Percentiles rank a stretch among this genome's conserved stretches.
These are phyloP conservation scores for Cetraspora pellucida DNA, from an alignment of 192 early-diverging fungal species.

Conservation along the genomic window DNA sequence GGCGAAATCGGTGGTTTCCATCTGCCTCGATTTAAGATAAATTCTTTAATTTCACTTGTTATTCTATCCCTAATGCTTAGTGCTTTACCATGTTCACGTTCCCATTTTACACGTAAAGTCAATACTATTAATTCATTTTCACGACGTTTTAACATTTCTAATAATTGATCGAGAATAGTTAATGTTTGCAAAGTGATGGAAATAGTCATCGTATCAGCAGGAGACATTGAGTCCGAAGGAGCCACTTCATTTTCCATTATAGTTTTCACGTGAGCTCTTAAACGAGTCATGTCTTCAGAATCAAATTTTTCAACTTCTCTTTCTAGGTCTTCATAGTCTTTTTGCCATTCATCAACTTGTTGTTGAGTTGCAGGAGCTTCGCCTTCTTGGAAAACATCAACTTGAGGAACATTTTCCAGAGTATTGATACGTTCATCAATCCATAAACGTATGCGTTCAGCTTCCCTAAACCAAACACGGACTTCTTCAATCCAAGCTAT, in stretches of 20 bases:
- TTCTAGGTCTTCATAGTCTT: constrained; percentile 39
- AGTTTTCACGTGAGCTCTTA: constrained; percentile 48
- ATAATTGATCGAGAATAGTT: constrained; percentile 43
- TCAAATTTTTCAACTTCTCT: constrained; percentile 45
- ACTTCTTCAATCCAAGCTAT: constrained; percentile 33
- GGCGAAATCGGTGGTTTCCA: constrained; percentile 13
- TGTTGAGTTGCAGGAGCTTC: constrained; percentile 28
- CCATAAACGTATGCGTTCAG: constrained; percentile 47
- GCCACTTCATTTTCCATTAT: constrained; percentile 37
- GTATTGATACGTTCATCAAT: constrained; percentile 40
- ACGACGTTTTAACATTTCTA: constrained; percentile 37
- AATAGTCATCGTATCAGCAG: constrained; percentile 53
- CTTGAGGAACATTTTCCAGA: constrained; percentile 27
- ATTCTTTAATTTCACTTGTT: constrained; percentile 30
- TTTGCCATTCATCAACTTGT: constrained; percentile 39
- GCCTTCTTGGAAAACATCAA: constrained; percentile 37
- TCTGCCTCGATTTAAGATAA: constrained; percentile 33
- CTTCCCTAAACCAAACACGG: constrained; percentile 51
- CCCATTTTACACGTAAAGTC: constrained; percentile 43
- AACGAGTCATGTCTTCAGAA: constrained; percentile 46
- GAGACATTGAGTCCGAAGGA: constrained; percentile 37
- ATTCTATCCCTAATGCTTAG: constrained; percentile 32
- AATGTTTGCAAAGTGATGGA: constrained; percentile 49
- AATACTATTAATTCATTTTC: constrained; percentile 42
- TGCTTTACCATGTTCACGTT: constrained; percentile 39